phyloP scores from a whole-genome alignment of 129 eudicot species.

The Arctium minus region DNA sequence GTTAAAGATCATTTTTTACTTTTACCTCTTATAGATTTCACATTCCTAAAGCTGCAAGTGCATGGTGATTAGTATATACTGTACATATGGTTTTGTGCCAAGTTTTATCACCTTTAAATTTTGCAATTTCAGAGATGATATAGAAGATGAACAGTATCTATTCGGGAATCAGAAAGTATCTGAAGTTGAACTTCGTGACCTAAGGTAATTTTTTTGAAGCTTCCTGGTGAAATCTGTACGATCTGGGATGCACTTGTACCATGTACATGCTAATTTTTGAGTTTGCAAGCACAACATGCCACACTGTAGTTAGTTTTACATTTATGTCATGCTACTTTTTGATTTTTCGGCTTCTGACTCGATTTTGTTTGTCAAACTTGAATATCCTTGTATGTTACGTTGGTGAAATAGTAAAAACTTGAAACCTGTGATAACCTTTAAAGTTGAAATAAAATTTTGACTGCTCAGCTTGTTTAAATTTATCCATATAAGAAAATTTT shows the following conservation, averaged over 20 bases:
- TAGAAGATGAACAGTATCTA: constrained; percentile 85
- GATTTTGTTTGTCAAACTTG: background rate
- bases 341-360: background rate
- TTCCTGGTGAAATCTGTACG: background rate
- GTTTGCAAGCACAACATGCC: background rate
- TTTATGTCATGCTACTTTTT: background rate
- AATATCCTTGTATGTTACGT: background rate
- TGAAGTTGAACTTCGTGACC: constrained; percentile 72
- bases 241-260: background rate
- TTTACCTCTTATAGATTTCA: background rate
- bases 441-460: background rate
- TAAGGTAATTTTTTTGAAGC: constrained; percentile 42
- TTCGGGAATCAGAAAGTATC: constrained; percentile 65
- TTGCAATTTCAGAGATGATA: constrained; percentile 68
- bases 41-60: background rate
- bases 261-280: background rate
- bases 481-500: background rate
- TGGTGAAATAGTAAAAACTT: background rate
- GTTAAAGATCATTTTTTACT: background rate
- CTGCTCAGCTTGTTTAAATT: background rate
- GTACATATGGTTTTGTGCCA: background rate
- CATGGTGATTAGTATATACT: constrained; percentile 8
- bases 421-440: background rate
- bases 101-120: background rate
- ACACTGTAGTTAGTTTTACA: background rate